Evolutionary conservation across 2,329 filamentous ascomycete species (phyloP), one percentile per base, ranked within the genome.

Genomic region (Pyricularia grisea): DNA sequence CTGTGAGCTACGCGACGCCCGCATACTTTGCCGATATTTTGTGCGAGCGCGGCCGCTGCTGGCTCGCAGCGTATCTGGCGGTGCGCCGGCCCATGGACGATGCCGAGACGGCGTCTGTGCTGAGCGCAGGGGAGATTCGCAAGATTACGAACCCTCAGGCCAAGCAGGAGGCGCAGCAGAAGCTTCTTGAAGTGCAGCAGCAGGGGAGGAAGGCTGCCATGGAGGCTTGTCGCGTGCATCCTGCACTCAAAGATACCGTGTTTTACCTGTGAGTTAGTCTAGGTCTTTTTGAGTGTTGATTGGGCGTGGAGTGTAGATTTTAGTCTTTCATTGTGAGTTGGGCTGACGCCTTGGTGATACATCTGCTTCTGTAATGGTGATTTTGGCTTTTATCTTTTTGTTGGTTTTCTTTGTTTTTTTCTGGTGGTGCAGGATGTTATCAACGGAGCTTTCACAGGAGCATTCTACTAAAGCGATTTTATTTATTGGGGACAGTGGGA

Each of bases 21-120:
- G 93, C 92, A 0, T 97, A 97, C 81, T 97, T 97, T 75, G 93
- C 94, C 0, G 93, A 97, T 76, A 82, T 97, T 31, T 86, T 94
- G 2, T 95, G 92, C 76, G 91, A 92, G 71, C 85, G 93, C 3
- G 90, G 91, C 0, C 83, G 93, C 0, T 84, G 85, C n/a, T 94
- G 96, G 75, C 82, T 94, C 1, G 85, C 86, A 25, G 83, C 86
- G 27, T 81, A 87, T 23, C 89, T 91, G 72, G 87, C 23, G 23
- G 42, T 50, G 17, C 42, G 42, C 42, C 42, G 42, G 42, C 42
- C 42, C 42, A 50, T 50, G 42, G 42, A 50, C 42, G 20, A 50
- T n/a, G 42, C 42, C 17, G 42, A 50, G 42, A 50, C 42, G 42
- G 42, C 42, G 17, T 50, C 42, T 50, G 42, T 50, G 42, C 42